These are phyloP conservation scores for Spirogloea muscicola DNA, from an alignment of 139 green algal genomes.

Conservation along the genomic window DNA sequence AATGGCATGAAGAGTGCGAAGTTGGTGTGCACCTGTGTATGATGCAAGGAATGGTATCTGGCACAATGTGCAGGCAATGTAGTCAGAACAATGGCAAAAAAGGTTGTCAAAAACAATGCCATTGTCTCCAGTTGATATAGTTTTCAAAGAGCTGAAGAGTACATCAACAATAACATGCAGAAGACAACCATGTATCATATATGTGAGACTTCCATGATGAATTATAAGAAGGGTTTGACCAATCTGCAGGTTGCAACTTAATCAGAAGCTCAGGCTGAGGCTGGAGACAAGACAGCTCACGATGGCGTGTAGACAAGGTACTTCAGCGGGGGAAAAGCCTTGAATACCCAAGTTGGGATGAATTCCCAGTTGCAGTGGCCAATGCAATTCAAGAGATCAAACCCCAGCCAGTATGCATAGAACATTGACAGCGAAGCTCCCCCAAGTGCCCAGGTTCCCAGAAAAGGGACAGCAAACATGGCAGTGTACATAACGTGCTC, in stretches of 20 bases:
- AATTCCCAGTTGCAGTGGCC: slow-evolving; percentile 61
- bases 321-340: slow-evolving; percentile 44
- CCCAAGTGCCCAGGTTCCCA: slow-evolving; percentile 51
- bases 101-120: too few relatives aligned
- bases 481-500: slow-evolving; percentile 54
- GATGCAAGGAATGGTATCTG: slow-evolving; percentile 54
- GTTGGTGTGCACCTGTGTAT: slow-evolving; percentile 55
- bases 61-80: too few relatives aligned
- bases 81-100: too few relatives aligned
- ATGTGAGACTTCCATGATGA: too few relatives aligned
- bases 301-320: slow-evolving; percentile 56
- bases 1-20: slow-evolving; percentile 59
- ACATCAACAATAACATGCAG: too few relatives aligned
- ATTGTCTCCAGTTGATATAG: too few relatives aligned
- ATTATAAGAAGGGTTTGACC: too few relatives aligned
- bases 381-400: slow-evolving; percentile 53
- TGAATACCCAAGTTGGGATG: slow-evolving; percentile 39
- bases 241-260: too few relatives aligned
- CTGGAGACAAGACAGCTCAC: too few relatives aligned
- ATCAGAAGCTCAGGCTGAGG: too few relatives aligned
- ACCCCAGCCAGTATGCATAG: slow-evolving; percentile 53
- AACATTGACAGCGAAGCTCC: slow-evolving; percentile 50
- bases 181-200: too few relatives aligned
- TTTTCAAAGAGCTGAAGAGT: too few relatives aligned
- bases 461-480: slow-evolving; percentile 53